phyloP scores from a whole-genome alignment of 768 basidiomycete species.

The Glaciozyma antarctica region DNA sequence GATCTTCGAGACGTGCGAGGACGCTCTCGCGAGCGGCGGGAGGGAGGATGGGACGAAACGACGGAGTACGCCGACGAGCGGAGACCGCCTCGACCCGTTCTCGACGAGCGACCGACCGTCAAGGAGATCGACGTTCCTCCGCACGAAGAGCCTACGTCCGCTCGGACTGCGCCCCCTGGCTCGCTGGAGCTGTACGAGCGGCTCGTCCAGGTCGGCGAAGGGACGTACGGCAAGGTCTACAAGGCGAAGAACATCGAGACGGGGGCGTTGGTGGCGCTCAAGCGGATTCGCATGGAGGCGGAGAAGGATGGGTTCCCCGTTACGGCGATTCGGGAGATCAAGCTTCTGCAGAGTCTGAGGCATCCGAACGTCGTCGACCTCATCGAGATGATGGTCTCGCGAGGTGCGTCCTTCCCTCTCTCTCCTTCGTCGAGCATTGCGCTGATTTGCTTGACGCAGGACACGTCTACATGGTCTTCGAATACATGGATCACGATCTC shows the following conservation, averaged over 20 bases:
- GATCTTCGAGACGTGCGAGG: background rate
- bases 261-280: slow-evolving; percentile 74
- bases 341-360: slow-evolving; percentile 78
- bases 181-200: slow-evolving; percentile 57
- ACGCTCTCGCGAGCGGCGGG: background rate
- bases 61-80: slow-evolving; percentile 4
- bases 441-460: slow-evolving; percentile 46
- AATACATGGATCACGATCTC: slow-evolving; percentile 98
- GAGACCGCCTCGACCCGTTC: background rate
- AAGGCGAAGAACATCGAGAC: slow-evolving; percentile 78
- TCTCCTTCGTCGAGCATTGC: background rate
- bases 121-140: background rate
- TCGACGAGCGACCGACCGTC: background rate
- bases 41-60: background rate
- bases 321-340: slow-evolving; percentile 98
- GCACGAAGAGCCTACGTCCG: background rate
- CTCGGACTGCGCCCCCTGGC: background rate
- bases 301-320: slow-evolving; percentile 98
- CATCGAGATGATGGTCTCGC: slow-evolving; percentile 98
- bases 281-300: slow-evolving; percentile 94
- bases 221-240: slow-evolving; percentile 96
- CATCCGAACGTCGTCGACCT: slow-evolving; percentile 83
- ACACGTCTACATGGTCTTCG: slow-evolving; percentile 97
- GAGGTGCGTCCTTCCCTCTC: slow-evolving; percentile 50
- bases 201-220: slow-evolving; percentile 90